Conservation (phyloP, 2,329 filamentous ascomycete species). For the Claviceps digitariae region DNA sequence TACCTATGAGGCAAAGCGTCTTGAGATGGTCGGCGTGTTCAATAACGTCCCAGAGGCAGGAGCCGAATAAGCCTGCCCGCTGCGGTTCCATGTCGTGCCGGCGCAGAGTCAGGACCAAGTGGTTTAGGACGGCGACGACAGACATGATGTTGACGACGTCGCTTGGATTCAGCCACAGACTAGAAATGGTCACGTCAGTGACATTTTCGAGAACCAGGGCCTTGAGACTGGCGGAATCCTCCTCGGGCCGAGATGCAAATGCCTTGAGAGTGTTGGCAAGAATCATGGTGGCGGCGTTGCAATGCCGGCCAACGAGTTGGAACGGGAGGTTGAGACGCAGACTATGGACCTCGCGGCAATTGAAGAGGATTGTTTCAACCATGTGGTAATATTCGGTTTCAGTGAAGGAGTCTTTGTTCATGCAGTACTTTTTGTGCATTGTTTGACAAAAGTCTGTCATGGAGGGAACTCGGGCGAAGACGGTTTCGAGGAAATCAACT, state of each 20-base stretch:
- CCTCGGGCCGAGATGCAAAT: conserved; percentile 30
- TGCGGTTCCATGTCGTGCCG: conserved; percentile 25
- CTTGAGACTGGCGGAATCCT: conserved; percentile 27
- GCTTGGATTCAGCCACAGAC: conserved; percentile 36
- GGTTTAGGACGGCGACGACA: conserved; percentile 26
- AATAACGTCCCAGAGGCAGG: conserved; percentile 36
- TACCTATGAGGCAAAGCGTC: conserved; percentile 34
- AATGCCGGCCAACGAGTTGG: conserved; percentile 32
- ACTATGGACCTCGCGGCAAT: conserved; percentile 29
- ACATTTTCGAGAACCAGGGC: conserved; percentile 37
- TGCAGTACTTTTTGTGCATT: conserved; percentile 32
- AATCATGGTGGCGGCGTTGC: conserved; percentile 34
- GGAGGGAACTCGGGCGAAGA: conserved; percentile 31
- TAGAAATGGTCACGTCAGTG: conserved; percentile 32
- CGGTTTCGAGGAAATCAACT: conserved; percentile 30
- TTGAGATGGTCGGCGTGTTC: conserved; percentile 29
- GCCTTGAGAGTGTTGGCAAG: conserved; percentile 38
- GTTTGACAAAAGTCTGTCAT: conserved; percentile 31
- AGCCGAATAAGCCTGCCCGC: conserved; percentile 25
- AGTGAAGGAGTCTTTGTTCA: conserved; percentile 35
- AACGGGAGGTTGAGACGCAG: conserved; percentile 39
- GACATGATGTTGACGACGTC: conserved; percentile 35
- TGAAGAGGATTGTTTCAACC: conserved; percentile 28
- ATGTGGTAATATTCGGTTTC: conserved; percentile 31
- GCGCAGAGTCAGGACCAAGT: conserved; percentile 33